Base-by-base conservation (phyloP, 1,139 yeast species). In the Wickerhamiella pararugosa region DNA sequence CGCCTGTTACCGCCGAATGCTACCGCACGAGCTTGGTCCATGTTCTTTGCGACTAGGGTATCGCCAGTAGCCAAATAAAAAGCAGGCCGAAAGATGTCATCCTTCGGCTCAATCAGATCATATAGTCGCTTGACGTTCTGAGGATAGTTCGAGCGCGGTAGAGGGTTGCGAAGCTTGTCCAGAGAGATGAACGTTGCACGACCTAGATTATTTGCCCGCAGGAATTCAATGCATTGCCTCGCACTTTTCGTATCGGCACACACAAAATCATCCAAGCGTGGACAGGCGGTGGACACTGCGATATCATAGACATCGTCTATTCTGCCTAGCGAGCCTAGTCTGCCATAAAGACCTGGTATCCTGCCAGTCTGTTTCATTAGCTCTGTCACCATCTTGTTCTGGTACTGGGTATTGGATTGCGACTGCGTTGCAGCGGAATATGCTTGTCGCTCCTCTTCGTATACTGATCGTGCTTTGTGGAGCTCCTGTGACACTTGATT, bases 191-290 rank as follows among this genome's bases (percentile, higher is more conserved):
- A 90, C 48, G 80, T 76, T 5, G 95, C 95, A 51, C 87, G 79
- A 0, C 99, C 99, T 33, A 87, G 67, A 48, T 79, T 78, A 53
- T 82, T 81, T 54, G 79, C 79, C 46, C 97, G 70, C 55, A 92
- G 68, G 53, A 83, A 80, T 43, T 83, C 92, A 46, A 92, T 82
- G 60, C 98, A 90, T 39, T 75, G 75, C 57, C 86, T 96, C 1
- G 95, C 98, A 29, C 83, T 79, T 52, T 83, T 95, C 7, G 90
- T 97, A 0, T 87, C 76, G 41, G 86, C 96, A 3, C 92, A 97
- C 15, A 92, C 97, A 69, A 86, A 76, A 43, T 93, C 90, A 56
- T 87, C 94, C 45, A 92, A 66, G 7, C 90, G 78, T 1, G 94
- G 87, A 52, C 93, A 84, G 0, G 96, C 98, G 0, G 98, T 90